phyloP scores from a whole-genome alignment of 257 asterid species.

The Ocimum tenuiflorum region DNA sequence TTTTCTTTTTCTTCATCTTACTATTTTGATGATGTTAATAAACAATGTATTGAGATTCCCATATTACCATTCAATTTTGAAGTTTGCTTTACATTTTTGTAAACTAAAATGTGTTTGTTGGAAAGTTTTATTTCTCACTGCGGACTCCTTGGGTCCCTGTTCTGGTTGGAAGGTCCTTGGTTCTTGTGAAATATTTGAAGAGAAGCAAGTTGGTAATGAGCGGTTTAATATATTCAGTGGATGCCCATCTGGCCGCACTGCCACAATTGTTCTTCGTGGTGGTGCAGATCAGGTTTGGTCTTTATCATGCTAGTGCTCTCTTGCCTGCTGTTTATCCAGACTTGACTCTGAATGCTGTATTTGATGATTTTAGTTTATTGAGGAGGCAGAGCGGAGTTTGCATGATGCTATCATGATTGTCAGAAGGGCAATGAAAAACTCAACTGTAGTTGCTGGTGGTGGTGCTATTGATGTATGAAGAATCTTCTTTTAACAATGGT shows the following conservation, averaged over 20 bases:
- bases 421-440: slow-evolving; percentile 81
- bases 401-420: slow-evolving; percentile 80
- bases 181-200: slow-evolving; percentile 73
- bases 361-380: slow-evolving; percentile 40
- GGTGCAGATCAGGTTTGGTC: slow-evolving; percentile 88
- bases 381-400: slow-evolving; percentile 68
- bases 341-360: slow-evolving; percentile 22
- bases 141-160: slow-evolving; percentile 3
- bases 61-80: background rate
- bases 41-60: background rate
- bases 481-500: slow-evolving; percentile 6
- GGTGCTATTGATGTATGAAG: slow-evolving; percentile 83
- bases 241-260: slow-evolving; percentile 79
- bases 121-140: background rate
- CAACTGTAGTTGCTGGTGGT: slow-evolving; percentile 87
- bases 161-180: slow-evolving; percentile 61
- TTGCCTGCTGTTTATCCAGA: background rate
- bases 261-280: slow-evolving; percentile 94
- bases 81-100: background rate
- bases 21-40: background rate
- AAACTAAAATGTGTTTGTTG: background rate
- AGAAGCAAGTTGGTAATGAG: slow-evolving; percentile 92
- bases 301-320: slow-evolving; percentile 2
- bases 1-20: background rate
- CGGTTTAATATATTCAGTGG: slow-evolving; percentile 90